These are phyloP conservation scores for Rutstroemia sp. DNA, from an alignment of 2,329 filamentous ascomycete species.

Conservation along the genomic window DNA sequence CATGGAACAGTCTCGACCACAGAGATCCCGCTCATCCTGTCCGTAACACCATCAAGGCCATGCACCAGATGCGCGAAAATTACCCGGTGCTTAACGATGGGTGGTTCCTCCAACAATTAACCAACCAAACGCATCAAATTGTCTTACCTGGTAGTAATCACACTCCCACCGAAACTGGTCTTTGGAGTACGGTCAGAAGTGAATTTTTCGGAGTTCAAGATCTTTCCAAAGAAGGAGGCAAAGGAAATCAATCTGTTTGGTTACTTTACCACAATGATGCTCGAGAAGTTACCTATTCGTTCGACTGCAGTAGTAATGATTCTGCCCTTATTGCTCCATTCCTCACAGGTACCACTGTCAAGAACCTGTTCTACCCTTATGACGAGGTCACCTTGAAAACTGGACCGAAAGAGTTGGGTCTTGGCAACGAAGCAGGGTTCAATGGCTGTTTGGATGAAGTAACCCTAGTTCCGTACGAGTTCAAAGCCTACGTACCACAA, in stretches of 20 bases:
- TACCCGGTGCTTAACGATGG: constrained; percentile 55
- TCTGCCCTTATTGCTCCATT: constrained; percentile 49
- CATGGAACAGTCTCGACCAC: constrained; percentile 51
- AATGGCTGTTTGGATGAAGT: constrained; percentile 54
- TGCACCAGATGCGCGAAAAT: constrained; percentile 50
- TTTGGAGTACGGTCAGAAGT: constrained; percentile 52
- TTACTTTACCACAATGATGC: constrained; percentile 44
- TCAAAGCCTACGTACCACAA: constrained; percentile 49
- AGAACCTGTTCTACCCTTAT: constrained; percentile 56
- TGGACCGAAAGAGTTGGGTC: constrained; percentile 38
- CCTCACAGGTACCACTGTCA: constrained; percentile 44
- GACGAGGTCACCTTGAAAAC: constrained; percentile 44
- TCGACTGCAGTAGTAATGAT: constrained; percentile 42
- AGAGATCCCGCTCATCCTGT: constrained; percentile 54
- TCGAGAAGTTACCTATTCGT: constrained; percentile 43
- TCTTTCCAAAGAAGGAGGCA: constrained; percentile 35
- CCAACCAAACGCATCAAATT: constrained; percentile 46
- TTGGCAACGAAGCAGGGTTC: constrained; percentile 37
- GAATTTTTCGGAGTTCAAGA: constrained; percentile 44
- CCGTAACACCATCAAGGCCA: constrained; percentile 52
- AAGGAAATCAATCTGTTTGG: constrained; percentile 40
- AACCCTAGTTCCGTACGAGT: constrained; percentile 45
- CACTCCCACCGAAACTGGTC: constrained; percentile 46
- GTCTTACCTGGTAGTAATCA: constrained; percentile 44
- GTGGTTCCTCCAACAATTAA: constrained; percentile 45